Evolutionary conservation across 1,284 basidiomycete species (phyloP).

Genomic region (Sporisorium exsertum): DNA sequence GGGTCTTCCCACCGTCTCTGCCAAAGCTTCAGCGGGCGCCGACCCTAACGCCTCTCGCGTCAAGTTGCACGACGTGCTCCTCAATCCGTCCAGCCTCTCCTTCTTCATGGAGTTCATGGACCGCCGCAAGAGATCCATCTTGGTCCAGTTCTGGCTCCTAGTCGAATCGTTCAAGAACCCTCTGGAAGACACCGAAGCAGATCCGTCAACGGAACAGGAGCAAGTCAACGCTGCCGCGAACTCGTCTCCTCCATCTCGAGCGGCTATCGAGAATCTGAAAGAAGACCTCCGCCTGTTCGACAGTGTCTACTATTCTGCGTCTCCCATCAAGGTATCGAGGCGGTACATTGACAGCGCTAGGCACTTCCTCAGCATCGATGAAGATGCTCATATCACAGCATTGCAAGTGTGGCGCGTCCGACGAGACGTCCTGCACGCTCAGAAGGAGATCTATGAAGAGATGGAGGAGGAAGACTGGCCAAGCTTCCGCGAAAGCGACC

Average conservation of each 20-base stretch:
- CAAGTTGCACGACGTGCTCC: slow-evolving; percentile 75
- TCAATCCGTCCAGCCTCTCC: slow-evolving; percentile 87
- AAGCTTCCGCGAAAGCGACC: slow-evolving; percentile 84
- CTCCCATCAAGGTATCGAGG: slow-evolving; percentile 75
- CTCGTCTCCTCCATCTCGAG: slow-evolving; percentile 17
- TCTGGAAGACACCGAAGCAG: slow-evolving; percentile 74
- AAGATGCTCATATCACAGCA: slow-evolving; percentile 55
- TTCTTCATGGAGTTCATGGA: slow-evolving; percentile 99
- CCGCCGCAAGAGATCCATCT: slow-evolving; percentile 81
- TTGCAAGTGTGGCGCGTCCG: slow-evolving; percentile 69
- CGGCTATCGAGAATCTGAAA: slow-evolving; percentile 73
- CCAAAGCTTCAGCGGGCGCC: slow-evolving; percentile 41
- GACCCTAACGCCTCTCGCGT: slow-evolving; percentile 44
- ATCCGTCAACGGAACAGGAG: slow-evolving; percentile 72
- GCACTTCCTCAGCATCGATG: slow-evolving; percentile 73
- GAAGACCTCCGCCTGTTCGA: slow-evolving; percentile 90
- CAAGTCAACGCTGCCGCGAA: slow-evolving; percentile 30
- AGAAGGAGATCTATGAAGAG: slow-evolving; percentile 83
- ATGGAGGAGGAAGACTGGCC: slow-evolving; percentile 90
- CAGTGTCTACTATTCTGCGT: slow-evolving; percentile 81
- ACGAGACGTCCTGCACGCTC: slow-evolving; percentile 82
- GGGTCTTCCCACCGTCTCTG: slow-evolving; percentile 23
- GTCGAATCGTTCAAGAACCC: slow-evolving; percentile 98
- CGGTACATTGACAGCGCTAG: slow-evolving; percentile 79
- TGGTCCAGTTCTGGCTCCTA: slow-evolving; percentile 96